These are phyloP conservation scores for Cardiospermum halicacabum DNA, from an alignment of 345 rosid species.

Conservation along the genomic window DNA sequence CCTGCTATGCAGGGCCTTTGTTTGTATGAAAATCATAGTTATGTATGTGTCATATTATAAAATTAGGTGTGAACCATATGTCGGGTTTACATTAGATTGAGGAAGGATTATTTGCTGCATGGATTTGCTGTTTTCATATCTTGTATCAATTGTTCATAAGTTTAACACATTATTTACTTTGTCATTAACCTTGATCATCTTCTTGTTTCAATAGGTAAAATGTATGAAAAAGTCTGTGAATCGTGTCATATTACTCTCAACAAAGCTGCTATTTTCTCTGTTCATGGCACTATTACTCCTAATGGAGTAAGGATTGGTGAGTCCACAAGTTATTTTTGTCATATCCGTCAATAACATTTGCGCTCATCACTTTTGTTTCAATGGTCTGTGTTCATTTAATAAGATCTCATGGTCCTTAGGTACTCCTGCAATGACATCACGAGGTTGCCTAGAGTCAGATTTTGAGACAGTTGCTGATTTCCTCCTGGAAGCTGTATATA, in stretches of 20 bases:
- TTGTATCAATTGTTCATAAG: neutral
- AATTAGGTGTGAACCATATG: neutral
- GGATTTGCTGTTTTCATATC: slow-evolving; percentile 5
- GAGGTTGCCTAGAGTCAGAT: slow-evolving; percentile 89
- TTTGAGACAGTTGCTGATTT: slow-evolving; percentile 76
- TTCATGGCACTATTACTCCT: slow-evolving; percentile 69
- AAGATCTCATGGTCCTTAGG: slow-evolving; percentile 35
- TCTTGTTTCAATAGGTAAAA: slow-evolving; percentile 40
- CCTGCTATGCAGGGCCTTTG: too few relatives aligned
- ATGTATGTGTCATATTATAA: neutral
- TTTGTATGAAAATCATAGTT: too few relatives aligned
- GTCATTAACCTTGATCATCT: neutral
- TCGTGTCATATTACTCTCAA: slow-evolving; percentile 79
- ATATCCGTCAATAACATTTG: neutral
- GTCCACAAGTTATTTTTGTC: slow-evolving; percentile 15
- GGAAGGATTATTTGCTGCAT: neutral
- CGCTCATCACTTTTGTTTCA: neutral
- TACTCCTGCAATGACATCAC: slow-evolving; percentile 92
- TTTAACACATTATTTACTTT: neutral
- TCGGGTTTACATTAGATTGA: neutral
- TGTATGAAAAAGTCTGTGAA: slow-evolving; percentile 83
- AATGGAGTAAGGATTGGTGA: slow-evolving; percentile 94
- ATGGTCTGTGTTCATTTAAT: slow-evolving; percentile 2
- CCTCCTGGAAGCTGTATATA: slow-evolving; percentile 74
- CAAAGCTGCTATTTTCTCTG: slow-evolving; percentile 63